These are phyloP conservation scores for Berkeleyomyces basicola DNA, from an alignment of 2,329 filamentous ascomycete genomes.

Conservation along the genomic window DNA sequence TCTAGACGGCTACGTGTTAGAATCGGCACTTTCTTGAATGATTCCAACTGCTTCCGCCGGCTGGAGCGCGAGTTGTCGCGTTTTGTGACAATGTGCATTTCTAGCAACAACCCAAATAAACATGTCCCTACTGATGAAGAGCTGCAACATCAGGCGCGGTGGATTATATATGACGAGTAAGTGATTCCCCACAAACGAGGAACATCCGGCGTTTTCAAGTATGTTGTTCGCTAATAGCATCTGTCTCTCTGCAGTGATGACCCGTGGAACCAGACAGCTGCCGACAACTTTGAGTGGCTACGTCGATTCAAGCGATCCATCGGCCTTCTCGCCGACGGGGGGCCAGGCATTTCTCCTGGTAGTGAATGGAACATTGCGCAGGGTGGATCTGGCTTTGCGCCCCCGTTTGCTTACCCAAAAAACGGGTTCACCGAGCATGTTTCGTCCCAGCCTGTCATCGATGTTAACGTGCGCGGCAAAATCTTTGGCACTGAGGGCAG, in stretches of 20 bases:
- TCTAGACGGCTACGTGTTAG: not conserved
- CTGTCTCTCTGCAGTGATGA: constrained; percentile 31
- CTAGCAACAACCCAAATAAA: constrained; percentile 40
- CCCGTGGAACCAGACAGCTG: constrained; percentile 46
- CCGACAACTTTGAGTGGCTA: constrained; percentile 48
- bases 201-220: not conserved
- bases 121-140: constrained; percentile 45
- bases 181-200: constrained; percentile 16
- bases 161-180: constrained; percentile 46
- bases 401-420: constrained; percentile 35
- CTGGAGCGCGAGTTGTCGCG: constrained; percentile 36
- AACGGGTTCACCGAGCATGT: constrained; percentile 10
- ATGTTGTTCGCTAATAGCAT: not conserved
- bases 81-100: constrained; percentile 37
- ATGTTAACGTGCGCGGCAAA: constrained; percentile 21
- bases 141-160: constrained; percentile 45
- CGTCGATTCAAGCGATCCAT: constrained; percentile 43
- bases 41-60: constrained; percentile 43
- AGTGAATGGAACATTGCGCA: constrained; percentile 31
- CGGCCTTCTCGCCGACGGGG: constrained; percentile 32
- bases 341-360: constrained; percentile 27
- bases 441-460: constrained; percentile 22
- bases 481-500: constrained; percentile 27
- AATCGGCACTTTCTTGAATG: constrained; percentile 32
- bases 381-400: constrained; percentile 38